Percentiles rank a stretch among this genome's conserved stretches.
phyloP scores from a whole-genome alignment of 768 basidiomycete species.

The Lactarius deliciosus region DNA sequence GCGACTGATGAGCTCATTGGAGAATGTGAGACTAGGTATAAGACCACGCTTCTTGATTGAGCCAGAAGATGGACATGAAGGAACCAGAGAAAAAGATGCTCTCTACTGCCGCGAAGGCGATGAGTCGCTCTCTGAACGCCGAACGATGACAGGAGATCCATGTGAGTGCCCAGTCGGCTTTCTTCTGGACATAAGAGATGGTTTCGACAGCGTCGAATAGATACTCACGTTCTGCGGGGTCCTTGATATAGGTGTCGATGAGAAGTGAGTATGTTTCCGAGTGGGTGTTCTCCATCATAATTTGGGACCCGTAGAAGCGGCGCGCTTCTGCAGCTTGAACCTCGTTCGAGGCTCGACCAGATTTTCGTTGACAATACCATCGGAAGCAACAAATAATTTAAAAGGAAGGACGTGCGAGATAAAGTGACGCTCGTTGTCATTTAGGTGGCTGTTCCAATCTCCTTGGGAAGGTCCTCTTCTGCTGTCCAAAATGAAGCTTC shows the following conservation, averaged over 20 bases:
- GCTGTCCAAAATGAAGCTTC: conserved; percentile 95
- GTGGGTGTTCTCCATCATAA: conserved; percentile 99
- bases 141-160: conserved; percentile 86
- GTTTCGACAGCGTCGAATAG: conserved; percentile 94
- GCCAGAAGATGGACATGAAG: conserved; percentile 93
- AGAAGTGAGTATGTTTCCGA: conserved; percentile 96
- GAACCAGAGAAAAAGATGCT: conserved; percentile 96
- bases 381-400: conserved; percentile 83
- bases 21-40: conserved; percentile 97
- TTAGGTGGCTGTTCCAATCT: conserved; percentile 89
- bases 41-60: conserved; percentile 96
- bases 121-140: conserved; percentile 82
- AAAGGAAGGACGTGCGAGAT: conserved; percentile 89
- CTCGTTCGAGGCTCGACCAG: conserved; percentile 86
- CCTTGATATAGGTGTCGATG: conserved; percentile 93
- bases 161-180: conserved; percentile 91
- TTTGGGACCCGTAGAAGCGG: conserved; percentile 97
- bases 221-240: conserved; percentile 66
- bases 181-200: conserved; percentile 87
- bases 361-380: conserved; percentile 97
- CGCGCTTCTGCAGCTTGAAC: conserved; percentile 91
- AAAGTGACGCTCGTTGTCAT: conserved; percentile 81
- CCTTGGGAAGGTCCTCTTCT: conserved; percentile 87
- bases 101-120: conserved; percentile 95
- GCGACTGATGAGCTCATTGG: conserved; percentile 93